These are phyloP conservation scores for Moringa oleifera DNA, from an alignment of 345 rosid species.

Conservation along the genomic window DNA sequence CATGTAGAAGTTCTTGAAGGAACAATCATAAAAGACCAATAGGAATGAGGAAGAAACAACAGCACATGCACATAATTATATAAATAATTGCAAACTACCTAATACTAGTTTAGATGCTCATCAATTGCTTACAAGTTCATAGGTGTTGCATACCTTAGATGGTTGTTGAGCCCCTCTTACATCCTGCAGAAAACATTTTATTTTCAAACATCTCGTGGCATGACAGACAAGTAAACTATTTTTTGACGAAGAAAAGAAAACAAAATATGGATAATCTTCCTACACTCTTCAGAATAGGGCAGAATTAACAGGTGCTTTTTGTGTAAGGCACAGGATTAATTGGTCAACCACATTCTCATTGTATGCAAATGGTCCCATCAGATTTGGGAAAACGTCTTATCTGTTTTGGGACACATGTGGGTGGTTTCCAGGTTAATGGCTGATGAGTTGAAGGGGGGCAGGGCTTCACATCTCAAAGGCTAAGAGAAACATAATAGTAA, in stretches of 20 bases:
- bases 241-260: background rate
- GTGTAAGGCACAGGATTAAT: too few species aligned
- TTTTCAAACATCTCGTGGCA: background rate
- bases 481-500: too few species aligned
- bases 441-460: too few species aligned
- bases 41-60: conserved; percentile 5
- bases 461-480: too few species aligned
- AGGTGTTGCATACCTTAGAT: conserved; percentile 28
- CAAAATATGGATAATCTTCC: too few species aligned
- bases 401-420: too few species aligned
- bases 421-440: too few species aligned
- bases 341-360: too few species aligned
- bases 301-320: too few species aligned
- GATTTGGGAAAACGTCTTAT: too few species aligned
- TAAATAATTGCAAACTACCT: background rate
- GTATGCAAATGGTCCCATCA: too few species aligned
- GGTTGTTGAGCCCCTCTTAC: conserved; percentile 29
- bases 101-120: background rate
- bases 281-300: too few species aligned
- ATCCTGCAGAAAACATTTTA: conserved; percentile 26
- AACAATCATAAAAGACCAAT: background rate
- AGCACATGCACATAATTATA: background rate
- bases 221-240: background rate
- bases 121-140: background rate
- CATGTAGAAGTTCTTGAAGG: background rate